Base-by-base conservation (phyloP, 345 rosid genomes). In the Aquilaria sinensis region DNA sequence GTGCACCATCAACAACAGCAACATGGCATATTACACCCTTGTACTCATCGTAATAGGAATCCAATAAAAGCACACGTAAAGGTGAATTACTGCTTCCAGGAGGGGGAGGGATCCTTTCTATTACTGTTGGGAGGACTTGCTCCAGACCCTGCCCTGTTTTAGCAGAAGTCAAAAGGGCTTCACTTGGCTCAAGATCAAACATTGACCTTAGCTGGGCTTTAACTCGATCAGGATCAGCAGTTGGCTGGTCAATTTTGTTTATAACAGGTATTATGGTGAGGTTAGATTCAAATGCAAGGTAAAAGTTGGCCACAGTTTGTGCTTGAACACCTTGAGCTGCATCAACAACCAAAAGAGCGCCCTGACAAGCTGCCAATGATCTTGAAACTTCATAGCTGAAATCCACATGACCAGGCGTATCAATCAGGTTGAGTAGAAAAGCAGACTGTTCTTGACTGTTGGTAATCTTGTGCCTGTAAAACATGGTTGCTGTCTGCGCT, bases 291-390 rank as follows among this genome's bases (percentile, higher is more conserved):
- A 94, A 94, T 0, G 99, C 99, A 56, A 94, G 87, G 82, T 90
- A 90, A 65, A 90, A 94, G 61, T 94, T 94, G 63, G 99, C 99
- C 45, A 94, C 97, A 10, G 99, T 94, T 67, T 94, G 99, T 1
- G 99, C 99, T 74, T 94, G 99, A 60, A 94, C 97, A 6, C 99
- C 99, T 78, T 94, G 97, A 60, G 97, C 99, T 15, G 97, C 97
- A 81, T 94, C 97, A 65, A 94, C 97, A 32, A 94, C 95, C 76
- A 94, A 80, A 71, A 94, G 96, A 23, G 85, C 97, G 63, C 99
- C 99, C 67, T 94, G 97, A 79, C 99, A 94, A 71, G 99, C 99
- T 16, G 97, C 96, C 62, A 94, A 81, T 3, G 99, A 94, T 77
- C 99, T 86, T 13, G 99, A 94, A 31, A 94, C 99, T 75, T 90